Conservation (phyloP, 106 monocot genomes). For the Acanthochlamys bracteata region DNA sequence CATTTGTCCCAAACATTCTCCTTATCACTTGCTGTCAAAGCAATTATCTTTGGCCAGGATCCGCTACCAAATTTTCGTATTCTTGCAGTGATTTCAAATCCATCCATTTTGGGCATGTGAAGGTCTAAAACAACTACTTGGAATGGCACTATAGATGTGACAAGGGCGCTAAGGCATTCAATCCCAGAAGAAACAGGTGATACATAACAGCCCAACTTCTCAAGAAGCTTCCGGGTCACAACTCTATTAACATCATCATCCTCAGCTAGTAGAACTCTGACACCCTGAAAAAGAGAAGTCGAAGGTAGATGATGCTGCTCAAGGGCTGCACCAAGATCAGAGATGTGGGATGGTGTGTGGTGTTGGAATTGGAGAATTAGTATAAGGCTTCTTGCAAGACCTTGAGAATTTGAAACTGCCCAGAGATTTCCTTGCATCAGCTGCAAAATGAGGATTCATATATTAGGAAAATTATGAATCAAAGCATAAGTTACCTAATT, state of each 20-base stretch:
- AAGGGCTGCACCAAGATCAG: conserved; percentile 1
- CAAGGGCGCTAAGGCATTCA: conserved; percentile 23
- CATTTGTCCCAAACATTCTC: conserved; percentile 36
- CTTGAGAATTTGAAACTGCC: conserved; percentile 23
- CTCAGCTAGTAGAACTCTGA: conserved; percentile 27
- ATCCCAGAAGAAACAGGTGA: conserved; percentile 22
- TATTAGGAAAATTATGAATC: neutral
- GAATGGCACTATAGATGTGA: conserved; percentile 7
- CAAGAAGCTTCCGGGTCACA: conserved; percentile 28
- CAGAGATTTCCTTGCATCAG: conserved; percentile 55
- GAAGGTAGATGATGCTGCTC: conserved; percentile 4
- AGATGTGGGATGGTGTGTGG: neutral
- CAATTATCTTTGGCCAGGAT: conserved; percentile 23
- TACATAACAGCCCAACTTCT: conserved; percentile 39
- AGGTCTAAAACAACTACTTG: conserved; percentile 31
- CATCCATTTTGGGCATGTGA: conserved; percentile 21
- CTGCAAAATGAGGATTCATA: conserved; percentile 15
- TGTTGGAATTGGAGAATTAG: conserved; percentile 28
- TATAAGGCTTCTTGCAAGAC: conserved; percentile 21
- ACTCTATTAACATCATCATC: conserved; percentile 24
- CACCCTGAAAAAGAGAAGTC: conserved; percentile 18
- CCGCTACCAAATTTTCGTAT: conserved; percentile 26
- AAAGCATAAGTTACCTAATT: no score
- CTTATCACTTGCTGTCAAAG: conserved; percentile 20
- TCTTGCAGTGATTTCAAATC: conserved; percentile 21